Evolutionary conservation across 129 eudicot genomes (phyloP), one percentile per base, ranked within the genome.

Genomic region (Flaveria brownii): DNA sequence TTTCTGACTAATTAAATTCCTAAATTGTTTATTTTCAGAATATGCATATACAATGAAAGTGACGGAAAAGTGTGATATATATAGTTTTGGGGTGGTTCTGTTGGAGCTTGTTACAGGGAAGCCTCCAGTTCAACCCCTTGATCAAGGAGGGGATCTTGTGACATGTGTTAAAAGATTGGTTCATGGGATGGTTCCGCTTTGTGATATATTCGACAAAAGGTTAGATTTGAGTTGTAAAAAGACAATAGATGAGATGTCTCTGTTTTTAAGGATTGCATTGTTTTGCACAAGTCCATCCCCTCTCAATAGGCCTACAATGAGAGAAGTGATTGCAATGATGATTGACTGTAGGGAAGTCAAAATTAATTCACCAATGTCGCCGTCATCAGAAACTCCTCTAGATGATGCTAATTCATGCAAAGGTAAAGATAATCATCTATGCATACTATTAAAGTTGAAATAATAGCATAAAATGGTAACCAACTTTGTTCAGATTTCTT

Each of bases 31-130:
- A 25, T 16, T 86, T 81, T 46, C 91, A 93, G 98, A 93, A 70
- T 93, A 93, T 56, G 98, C 98, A 0, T 93, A 93, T 84, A 93
- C 98, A 33, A 90, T 93, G 97, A 93, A 93, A 82, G 91, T 93
- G 76, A 88, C 97, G 10, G 97, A 93, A 75, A 93, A 93, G 80
- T 90, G 97, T 16, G 97, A 93, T 60, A 83, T 90, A 82, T 93
- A 93, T 73, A 93, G 98, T 68, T 93, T 88, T 46, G 98, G 98
- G 39, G 98, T 93, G 28, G 98, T 93, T 71, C 56, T 93, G 30
- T 78, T 93, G 81, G 98, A 93, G 72, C 80, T 93, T 23, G 75
- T 93, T 26, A 93, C 98, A 6, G 98, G 98, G 42, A 87, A 61
- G 77, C 78, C 91, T 25, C 98, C 98, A 0, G 97, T 93, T 68